Evolutionary conservation across 306 rosid genomes (phyloP).

Genomic region (Carpinus fangiana): DNA sequence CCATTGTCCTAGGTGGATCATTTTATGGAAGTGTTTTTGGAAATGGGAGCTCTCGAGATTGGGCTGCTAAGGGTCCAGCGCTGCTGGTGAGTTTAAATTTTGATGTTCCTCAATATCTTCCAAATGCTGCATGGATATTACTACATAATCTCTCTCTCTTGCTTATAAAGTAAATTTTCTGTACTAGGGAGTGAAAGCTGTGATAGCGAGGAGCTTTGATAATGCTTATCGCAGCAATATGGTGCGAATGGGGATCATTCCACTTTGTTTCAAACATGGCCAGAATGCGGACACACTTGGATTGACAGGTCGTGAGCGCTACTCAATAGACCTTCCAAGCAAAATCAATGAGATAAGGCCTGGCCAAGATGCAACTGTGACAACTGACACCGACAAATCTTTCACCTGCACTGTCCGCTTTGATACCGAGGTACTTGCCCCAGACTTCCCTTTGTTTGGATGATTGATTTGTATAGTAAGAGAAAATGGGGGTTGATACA

Average conservation of each 20-base stretch:
- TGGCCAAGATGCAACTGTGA: slow-evolving; percentile 41
- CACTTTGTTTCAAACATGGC: slow-evolving; percentile 28
- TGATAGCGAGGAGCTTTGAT: slow-evolving; percentile 48
- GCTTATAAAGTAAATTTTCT: not conserved
- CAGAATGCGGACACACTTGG: slow-evolving; percentile 45
- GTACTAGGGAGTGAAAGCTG: slow-evolving; percentile 46
- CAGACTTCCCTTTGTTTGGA: not conserved
- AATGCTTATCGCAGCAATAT: slow-evolving; percentile 36
- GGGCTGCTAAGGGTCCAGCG: slow-evolving; percentile 55
- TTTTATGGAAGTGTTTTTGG: slow-evolving; percentile 46
- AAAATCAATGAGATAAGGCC: slow-evolving; percentile 36
- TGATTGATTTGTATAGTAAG: not conserved
- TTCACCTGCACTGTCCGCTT: slow-evolving; percentile 39
- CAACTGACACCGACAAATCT: slow-evolving; percentile 33
- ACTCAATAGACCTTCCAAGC: slow-evolving; percentile 35
- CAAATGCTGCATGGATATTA: not conserved
- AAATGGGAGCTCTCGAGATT: slow-evolving; percentile 46
- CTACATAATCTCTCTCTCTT: not conserved
- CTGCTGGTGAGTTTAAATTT: slow-evolving; percentile 22
- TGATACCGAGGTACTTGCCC: slow-evolving; percentile 30
- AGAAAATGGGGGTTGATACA: not conserved
- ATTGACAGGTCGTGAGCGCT: slow-evolving; percentile 36
- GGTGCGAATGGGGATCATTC: slow-evolving; percentile 7
- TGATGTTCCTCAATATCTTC: too few relatives aligned
- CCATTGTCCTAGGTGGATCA: slow-evolving; percentile 43